A percentile compares a stretch with the other conserved stretches of the same genome.
phyloP scores from a whole-genome alignment of 805 yeast species.

The Blastobotrys mokoenaii region DNA sequence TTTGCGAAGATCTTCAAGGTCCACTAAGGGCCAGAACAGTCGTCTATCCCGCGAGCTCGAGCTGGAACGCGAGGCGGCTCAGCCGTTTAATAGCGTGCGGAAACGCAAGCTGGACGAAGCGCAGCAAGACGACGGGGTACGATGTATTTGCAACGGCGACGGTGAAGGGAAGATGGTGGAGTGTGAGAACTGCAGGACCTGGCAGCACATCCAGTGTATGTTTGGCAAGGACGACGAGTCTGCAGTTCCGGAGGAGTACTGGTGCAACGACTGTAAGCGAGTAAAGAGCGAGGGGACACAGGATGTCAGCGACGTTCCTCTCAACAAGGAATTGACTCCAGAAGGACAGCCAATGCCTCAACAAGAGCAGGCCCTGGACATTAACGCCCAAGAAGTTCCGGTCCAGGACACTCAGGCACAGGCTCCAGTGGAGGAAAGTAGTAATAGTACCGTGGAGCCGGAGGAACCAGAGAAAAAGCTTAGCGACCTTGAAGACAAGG shows the following conservation, averaged over 20 bases:
- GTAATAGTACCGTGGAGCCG: background rate
- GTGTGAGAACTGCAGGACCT: slow-evolving; percentile 54
- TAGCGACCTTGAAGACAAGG: slow-evolving; percentile 12
- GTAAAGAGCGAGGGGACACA: background rate
- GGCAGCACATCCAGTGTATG: slow-evolving; percentile 66
- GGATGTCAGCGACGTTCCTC: no score
- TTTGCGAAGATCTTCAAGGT: slow-evolving; percentile 33
- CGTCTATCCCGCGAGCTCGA: slow-evolving; percentile 10
- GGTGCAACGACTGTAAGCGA: background rate
- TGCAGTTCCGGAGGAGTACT: slow-evolving; percentile 44
- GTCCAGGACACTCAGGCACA: slow-evolving; percentile 1
- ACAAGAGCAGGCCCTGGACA: no score
- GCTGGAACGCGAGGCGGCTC: slow-evolving; percentile 7
- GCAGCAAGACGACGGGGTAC: slow-evolving; percentile 15
- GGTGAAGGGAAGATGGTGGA: slow-evolving; percentile 48
- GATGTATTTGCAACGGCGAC: slow-evolving; percentile 28
- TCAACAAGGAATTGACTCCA: no score
- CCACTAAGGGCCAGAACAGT: slow-evolving; percentile 32
- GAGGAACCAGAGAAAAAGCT: background rate
- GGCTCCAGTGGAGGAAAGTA: background rate
- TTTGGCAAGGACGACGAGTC: slow-evolving; percentile 35
- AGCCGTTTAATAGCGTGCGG: background rate
- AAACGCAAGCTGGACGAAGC: background rate
- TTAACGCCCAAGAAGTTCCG: background rate
- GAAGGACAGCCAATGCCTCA: no score